A percentile compares a stretch with the other conserved stretches of the same genome.
Evolutionary conservation across 306 rosid genomes (phyloP).

Genomic region (Argentina anserina): DNA sequence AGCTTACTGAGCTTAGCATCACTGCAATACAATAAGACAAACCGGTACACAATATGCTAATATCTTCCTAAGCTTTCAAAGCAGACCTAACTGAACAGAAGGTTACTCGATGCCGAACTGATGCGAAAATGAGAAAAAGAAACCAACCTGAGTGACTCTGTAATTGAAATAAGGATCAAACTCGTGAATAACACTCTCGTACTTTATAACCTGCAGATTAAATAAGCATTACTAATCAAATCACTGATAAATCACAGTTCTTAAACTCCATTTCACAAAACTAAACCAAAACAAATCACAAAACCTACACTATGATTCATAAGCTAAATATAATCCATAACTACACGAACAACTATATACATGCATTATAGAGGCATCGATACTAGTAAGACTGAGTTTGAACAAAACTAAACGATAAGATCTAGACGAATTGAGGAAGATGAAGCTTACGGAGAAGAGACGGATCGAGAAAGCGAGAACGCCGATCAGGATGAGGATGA

Average conservation of each 20-base stretch:
- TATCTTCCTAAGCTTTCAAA: not conserved
- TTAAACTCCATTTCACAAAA: not conserved
- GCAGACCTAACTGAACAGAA: conserved; percentile 3
- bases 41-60: not conserved
- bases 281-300: not conserved
- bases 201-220: conserved; percentile 84
- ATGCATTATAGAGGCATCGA: conserved; percentile 8
- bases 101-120: not conserved
- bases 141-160: conserved; percentile 95
- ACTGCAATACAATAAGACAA: conserved; percentile 15
- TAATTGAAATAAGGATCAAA: conserved; percentile 98
- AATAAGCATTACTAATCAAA: not conserved
- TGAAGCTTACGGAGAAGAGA: conserved; percentile 80
- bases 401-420: conserved; percentile 23
- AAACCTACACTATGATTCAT: not conserved
- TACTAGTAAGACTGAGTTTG: conserved; percentile 4
- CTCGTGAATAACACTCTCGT: conserved; percentile 97
- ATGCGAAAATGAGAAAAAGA: conserved; percentile 19
- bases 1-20: conserved; percentile 6
- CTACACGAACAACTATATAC: not conserved
- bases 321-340: too few relatives aligned
- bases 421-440: conserved; percentile 26
- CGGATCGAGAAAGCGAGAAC: conserved; percentile 99
- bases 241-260: not conserved
- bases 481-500: conserved; percentile 91